phyloP scores from a whole-genome alignment of 2,329 filamentous ascomycete genomes.

The Aulographum hederae region DNA sequence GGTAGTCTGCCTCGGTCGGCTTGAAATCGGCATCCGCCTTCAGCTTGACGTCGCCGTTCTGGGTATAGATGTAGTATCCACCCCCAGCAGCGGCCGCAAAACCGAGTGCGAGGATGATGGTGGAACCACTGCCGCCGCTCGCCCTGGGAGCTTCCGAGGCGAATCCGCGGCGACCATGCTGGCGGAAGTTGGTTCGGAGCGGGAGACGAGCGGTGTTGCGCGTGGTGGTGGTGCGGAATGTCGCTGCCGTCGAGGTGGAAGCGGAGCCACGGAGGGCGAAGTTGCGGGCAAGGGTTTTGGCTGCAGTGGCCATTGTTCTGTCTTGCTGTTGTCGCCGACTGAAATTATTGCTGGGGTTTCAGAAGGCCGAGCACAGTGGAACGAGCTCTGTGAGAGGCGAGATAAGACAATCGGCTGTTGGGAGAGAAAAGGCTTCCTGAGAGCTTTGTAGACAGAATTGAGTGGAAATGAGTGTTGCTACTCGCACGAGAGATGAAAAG shows the following conservation, averaged over 20 bases:
- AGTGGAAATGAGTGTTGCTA: too few relatives aligned
- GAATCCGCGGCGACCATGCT: slow-evolving; percentile 61
- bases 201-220: background rate
- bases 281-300: slow-evolving; percentile 19
- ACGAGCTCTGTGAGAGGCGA: too few relatives aligned
- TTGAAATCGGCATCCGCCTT: slow-evolving; percentile 32
- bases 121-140: background rate
- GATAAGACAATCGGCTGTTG: too few relatives aligned
- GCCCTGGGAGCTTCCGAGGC: slow-evolving; percentile 30
- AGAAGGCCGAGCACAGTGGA: too few relatives aligned
- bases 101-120: slow-evolving; percentile 25
- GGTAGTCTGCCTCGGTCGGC: slow-evolving; percentile 74
- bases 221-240: slow-evolving; percentile 3
- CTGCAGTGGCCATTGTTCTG: slow-evolving; percentile 17
- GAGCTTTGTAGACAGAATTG: too few relatives aligned
- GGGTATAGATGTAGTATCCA: slow-evolving; percentile 47
- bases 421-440: too few relatives aligned
- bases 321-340: too few relatives aligned
- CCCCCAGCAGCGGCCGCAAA: slow-evolving; percentile 37
- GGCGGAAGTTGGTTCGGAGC: slow-evolving; percentile 41
- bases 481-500: too few relatives aligned
- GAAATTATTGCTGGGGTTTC: too few relatives aligned
- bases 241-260: slow-evolving; percentile 21
- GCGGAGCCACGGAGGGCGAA: too few relatives aligned
- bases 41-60: slow-evolving; percentile 26